phyloP scores from a whole-genome alignment of 345 rosid genomes.

The Populus pruinosa region DNA sequence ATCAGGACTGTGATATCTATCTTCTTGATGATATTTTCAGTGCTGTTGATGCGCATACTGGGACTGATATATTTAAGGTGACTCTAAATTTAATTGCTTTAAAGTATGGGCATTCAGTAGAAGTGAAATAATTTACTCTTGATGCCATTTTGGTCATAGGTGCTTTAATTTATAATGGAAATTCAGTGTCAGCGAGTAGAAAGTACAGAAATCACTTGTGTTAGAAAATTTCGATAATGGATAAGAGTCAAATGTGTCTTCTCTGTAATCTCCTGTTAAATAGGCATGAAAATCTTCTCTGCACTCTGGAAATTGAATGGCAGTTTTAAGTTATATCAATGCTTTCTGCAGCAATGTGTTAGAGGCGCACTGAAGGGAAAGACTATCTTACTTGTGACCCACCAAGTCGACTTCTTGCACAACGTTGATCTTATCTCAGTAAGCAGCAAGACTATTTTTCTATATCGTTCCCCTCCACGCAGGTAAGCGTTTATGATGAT shows the following conservation, averaged over 20 bases:
- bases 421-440: conserved; percentile 80
- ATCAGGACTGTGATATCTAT: conserved; percentile 82
- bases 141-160: neutral
- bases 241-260: neutral
- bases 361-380: conserved; percentile 82
- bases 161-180: neutral
- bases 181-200: neutral
- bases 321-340: neutral
- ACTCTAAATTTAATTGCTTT: neutral
- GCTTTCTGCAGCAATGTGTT: conserved; percentile 63
- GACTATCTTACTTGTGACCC: conserved; percentile 85
- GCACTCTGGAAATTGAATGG: neutral
- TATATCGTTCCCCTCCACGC: neutral
- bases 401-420: conserved; percentile 93
- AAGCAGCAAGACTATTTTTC: conserved; percentile 6
- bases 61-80: conserved; percentile 88
- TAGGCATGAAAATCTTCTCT: neutral
- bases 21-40: conserved; percentile 94
- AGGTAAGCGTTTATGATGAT: neutral
- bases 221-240: neutral
- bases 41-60: conserved; percentile 97
- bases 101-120: neutral
- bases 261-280: neutral
- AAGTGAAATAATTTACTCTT: neutral
- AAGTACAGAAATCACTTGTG: neutral